Percentiles rank a stretch among this genome's conserved stretches.
These are phyloP conservation scores for Meyerozyma athensensis DNA, from an alignment of 1,139 yeast genomes.

Conservation along the genomic window DNA sequence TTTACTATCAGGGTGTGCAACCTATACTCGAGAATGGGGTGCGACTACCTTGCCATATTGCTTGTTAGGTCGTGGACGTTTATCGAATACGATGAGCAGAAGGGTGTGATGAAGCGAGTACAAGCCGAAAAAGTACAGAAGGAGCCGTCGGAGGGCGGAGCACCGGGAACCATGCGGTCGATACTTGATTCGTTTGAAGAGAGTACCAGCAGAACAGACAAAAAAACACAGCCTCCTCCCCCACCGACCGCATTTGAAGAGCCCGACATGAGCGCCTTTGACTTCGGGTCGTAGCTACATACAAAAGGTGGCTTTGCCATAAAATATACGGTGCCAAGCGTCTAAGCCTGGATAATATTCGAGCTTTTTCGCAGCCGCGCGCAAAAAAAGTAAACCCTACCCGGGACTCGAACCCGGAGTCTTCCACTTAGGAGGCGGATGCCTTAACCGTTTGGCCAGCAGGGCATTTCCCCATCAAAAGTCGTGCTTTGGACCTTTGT, in stretches of 20 bases:
- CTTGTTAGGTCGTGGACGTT: constrained; percentile 70
- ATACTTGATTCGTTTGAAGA: constrained; percentile 11
- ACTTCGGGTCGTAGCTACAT: constrained; percentile 44
- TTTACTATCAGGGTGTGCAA: constrained; percentile 59
- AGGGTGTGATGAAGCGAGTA: constrained; percentile 9
- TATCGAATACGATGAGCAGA: constrained; percentile 19
- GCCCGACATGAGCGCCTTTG: constrained; percentile 78
- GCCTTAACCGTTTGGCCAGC: constrained; percentile 95
- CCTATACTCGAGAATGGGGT: constrained; percentile 84
- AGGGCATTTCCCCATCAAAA: constrained; percentile 37
- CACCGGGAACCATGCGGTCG: constrained; percentile 1
- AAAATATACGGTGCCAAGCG: background rate
- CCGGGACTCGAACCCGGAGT: constrained; percentile 98
- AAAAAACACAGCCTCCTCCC: constrained; percentile 34
- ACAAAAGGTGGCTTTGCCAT: background rate
- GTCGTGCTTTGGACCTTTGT: too few relatives aligned
- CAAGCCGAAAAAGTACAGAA: constrained; percentile 6
- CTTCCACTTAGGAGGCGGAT: constrained; percentile 95
- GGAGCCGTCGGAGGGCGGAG: constrained; percentile 4
- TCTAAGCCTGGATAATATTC: background rate
- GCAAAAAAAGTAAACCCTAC: constrained; percentile 50
- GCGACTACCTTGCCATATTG: constrained; percentile 70
- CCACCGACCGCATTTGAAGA: constrained; percentile 56
- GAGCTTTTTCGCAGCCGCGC: background rate
- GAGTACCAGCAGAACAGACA: constrained; percentile 8